A percentile compares a stretch with the other conserved stretches of the same genome.
These are phyloP conservation scores for Boletus austroedulis DNA, from an alignment of 1,284 basidiomycete genomes.

Conservation along the genomic window DNA sequence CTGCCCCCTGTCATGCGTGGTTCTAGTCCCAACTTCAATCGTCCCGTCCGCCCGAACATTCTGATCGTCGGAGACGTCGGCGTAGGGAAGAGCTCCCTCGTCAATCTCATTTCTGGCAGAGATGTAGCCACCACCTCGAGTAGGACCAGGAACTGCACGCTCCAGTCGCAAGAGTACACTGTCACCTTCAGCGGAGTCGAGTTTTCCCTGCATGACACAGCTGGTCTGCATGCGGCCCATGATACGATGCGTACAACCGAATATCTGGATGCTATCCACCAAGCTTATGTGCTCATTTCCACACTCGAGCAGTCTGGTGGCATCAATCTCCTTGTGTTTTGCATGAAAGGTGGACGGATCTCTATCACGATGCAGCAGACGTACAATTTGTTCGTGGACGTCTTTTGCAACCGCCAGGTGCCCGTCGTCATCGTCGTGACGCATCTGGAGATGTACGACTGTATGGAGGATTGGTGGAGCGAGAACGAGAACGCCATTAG, in stretches of 20 bases:
- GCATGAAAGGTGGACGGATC: slow-evolving; percentile 38
- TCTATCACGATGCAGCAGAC: slow-evolving; percentile 30
- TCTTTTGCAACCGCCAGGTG: slow-evolving; percentile 31
- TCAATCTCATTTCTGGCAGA: slow-evolving; percentile 31
- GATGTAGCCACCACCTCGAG: slow-evolving; percentile 22
- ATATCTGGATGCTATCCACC: slow-evolving; percentile 32
- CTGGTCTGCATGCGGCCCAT: slow-evolving; percentile 39
- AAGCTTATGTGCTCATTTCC: slow-evolving; percentile 35
- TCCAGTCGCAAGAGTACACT: slow-evolving; percentile 18
- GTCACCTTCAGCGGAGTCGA: slow-evolving; percentile 12
- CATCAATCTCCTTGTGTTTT: slow-evolving; percentile 40
- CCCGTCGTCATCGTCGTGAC: slow-evolving; percentile 40
- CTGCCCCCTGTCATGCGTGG: slow-evolving; percentile 15
- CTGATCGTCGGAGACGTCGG: slow-evolving; percentile 31
- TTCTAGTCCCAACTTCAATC: slow-evolving; percentile 20
- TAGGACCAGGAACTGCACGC: slow-evolving; percentile 23
- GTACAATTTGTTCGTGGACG: slow-evolving; percentile 31
- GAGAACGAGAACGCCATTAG: slow-evolving; percentile 25
- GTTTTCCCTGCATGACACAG: slow-evolving; percentile 39
- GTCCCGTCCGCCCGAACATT: slow-evolving; percentile 12
- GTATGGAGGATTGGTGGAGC: slow-evolving; percentile 35
- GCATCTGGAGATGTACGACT: slow-evolving; percentile 35
- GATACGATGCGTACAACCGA: slow-evolving; percentile 20
- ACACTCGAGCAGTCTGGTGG: slow-evolving; percentile 34
- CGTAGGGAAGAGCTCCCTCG: slow-evolving; percentile 34